phyloP scores from a whole-genome alignment of 306 rosid genomes.

The Quercus alba region DNA sequence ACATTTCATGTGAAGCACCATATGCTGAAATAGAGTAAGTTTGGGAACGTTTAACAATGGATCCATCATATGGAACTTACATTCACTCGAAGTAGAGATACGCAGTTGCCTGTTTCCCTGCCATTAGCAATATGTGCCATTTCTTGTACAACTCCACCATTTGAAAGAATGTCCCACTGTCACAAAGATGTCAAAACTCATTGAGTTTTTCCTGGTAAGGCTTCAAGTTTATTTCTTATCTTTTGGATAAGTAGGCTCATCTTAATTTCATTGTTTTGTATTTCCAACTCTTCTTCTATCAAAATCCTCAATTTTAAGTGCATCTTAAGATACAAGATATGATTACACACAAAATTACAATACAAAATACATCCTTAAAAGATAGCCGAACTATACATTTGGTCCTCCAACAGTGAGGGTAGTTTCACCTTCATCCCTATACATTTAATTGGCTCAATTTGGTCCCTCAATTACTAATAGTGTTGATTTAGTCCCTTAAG shows the following conservation, averaged over 20 bases:
- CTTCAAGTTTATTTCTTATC: background rate
- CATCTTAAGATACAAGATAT: background rate
- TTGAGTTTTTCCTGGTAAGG: background rate
- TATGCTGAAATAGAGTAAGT: background rate
- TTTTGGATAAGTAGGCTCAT: background rate
- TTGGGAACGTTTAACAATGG: background rate
- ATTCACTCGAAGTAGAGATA: slow-evolving; percentile 82
- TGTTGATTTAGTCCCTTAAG: too few relatives aligned
- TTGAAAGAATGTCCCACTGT: slow-evolving; percentile 98
- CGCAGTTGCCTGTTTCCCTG: slow-evolving; percentile 81
- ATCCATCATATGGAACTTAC: slow-evolving; percentile 29
- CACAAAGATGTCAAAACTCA: background rate
- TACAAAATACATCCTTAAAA: background rate
- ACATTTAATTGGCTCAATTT: too few relatives aligned
- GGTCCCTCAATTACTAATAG: too few relatives aligned
- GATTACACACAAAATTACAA: background rate
- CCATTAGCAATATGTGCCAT: slow-evolving; percentile 98
- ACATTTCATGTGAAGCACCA: background rate
- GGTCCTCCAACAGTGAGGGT: too few relatives aligned
- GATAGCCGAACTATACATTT: background rate
- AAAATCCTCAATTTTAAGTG: background rate
- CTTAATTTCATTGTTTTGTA: background rate
- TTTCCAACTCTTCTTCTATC: background rate
- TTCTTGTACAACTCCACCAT: slow-evolving; percentile 91
- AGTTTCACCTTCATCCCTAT: too few relatives aligned